These are phyloP conservation scores for Maudiozyma bulderi DNA, from an alignment of 805 yeast genomes.

Conservation along the genomic window DNA sequence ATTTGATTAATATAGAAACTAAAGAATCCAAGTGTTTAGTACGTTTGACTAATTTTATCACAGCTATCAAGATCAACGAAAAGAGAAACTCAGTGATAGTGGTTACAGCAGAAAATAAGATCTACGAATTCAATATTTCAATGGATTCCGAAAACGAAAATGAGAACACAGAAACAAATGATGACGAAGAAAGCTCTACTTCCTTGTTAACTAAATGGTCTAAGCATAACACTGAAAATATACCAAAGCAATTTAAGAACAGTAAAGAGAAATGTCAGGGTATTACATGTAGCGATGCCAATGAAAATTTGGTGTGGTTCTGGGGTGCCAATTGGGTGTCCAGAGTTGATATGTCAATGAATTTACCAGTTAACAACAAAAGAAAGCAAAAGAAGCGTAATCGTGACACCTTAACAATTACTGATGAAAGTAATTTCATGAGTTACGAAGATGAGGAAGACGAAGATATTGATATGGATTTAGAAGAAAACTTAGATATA, in stretches of 20 bases:
- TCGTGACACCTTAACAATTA: conserved; percentile 36
- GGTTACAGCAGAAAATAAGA: conserved; percentile 62
- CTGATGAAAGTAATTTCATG: conserved; percentile 31
- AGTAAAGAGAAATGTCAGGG: conserved; percentile 67
- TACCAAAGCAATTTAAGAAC: conserved; percentile 55
- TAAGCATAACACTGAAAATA: conserved; percentile 56
- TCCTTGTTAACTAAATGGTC: conserved; percentile 62
- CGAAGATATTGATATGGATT: conserved; percentile 22
- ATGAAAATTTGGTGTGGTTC: conserved; percentile 55
- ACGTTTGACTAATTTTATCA: conserved; percentile 49
- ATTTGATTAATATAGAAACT: conserved; percentile 30
- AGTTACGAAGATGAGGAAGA: conserved; percentile 28
- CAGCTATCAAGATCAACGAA: conserved; percentile 49
- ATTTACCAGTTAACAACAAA: conserved; percentile 38
- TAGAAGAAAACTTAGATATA: conserved; percentile 9
- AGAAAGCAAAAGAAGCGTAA: conserved; percentile 31
- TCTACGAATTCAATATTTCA: conserved; percentile 52
- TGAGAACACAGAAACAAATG: conserved; percentile 6
- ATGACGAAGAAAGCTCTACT: conserved; percentile 2
- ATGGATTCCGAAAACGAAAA: not conserved
- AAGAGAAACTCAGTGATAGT: conserved; percentile 44
- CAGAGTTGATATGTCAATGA: conserved; percentile 54
- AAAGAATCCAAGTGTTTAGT: conserved; percentile 37
- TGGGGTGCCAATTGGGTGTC: conserved; percentile 81
- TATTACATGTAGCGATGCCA: conserved; percentile 41